Evolutionary conservation across 2,329 filamentous ascomycete species (phyloP), one percentile per base, ranked within the genome.

Genomic region (Aspergillus sp.): DNA sequence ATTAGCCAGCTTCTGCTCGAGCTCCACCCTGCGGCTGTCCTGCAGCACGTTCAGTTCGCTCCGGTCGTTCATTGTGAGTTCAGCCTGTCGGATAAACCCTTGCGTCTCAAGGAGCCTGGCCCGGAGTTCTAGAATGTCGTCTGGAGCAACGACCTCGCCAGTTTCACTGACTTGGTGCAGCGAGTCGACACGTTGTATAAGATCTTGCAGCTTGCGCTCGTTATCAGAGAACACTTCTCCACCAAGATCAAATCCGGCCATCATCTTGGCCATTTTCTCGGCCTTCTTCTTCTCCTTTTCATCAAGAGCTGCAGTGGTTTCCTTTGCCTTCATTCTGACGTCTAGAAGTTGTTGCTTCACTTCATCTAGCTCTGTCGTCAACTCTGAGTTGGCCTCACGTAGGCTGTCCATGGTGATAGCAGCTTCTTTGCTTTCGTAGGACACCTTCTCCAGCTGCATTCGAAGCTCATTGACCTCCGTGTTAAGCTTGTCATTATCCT

Each of bases 211-310:
- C 51, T 86, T 88, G 62, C 88, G 85, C 75, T 99, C 95, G 67
- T 96, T 96, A 58, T 95, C 90, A 65, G 92, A 96, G 74, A 98
- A 96, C 33, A 96, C 88, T 57, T 97, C 93, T 49, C 89, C 89
- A 45, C 92, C 93, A 34, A 99, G 85, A 70, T 99, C 93, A 68
- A 99, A 98, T 3, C 93, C 92, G 58, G 95, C 95, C 93, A 99
- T 97, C 95, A 99, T 99, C 83, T 97, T 90, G 44, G 95, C 95
- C 95, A 99, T 99, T 78, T 96, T 95, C 79, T 99, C 95, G 1
- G 93, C 91, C 83, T 99, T 99, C 80, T 92, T 93, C 82, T 92
- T 93, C 78, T 98, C 96, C 82, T 99, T 99, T 77, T 98, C 95
- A 67, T 98, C 93, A 19, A 96, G 80, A 15, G 91, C 89, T 8